phyloP scores from a whole-genome alignment of 2,329 filamentous ascomycete genomes.

The Aspergillus latus region DNA sequence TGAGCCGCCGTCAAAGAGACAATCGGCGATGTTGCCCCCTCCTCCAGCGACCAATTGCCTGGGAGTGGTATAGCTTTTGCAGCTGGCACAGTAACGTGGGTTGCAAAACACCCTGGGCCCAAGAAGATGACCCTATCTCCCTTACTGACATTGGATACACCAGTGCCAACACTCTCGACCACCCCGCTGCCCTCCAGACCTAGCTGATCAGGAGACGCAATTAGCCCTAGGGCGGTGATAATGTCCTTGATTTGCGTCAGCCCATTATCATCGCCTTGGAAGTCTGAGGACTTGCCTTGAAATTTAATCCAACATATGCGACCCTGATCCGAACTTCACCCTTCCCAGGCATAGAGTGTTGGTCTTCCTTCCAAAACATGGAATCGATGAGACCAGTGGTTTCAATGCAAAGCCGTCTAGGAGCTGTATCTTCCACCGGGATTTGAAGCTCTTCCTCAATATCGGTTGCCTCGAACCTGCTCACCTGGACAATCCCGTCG shows the following conservation, averaged over 20 bases:
- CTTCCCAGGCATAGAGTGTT: background rate
- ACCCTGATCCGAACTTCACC: conserved; percentile 25
- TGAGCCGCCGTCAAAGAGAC: conserved; percentile 9
- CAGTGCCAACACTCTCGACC: conserved; percentile 9
- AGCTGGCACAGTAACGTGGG: conserved; percentile 4
- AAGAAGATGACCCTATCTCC: conserved; percentile 15
- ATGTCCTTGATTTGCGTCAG: conserved; percentile 2
- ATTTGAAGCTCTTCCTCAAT: background rate
- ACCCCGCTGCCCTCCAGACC: conserved; percentile 18
- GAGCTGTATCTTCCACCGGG: background rate
- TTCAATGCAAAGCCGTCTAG: background rate
- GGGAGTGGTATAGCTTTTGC: background rate
- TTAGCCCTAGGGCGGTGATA: conserved; percentile 25
- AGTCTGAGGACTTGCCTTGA: background rate
- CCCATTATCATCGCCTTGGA: too few species aligned
- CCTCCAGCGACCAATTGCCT: conserved; percentile 12
- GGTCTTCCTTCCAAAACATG: conserved; percentile 9
- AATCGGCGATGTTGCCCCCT: conserved; percentile 23
- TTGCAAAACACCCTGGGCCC: conserved; percentile 24
- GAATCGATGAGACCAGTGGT: conserved; percentile 13
- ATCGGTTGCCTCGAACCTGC: background rate
- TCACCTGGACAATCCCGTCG: background rate
- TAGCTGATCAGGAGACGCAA: conserved; percentile 32
- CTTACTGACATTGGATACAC: background rate
- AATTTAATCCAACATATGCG: conserved; percentile 21